These are phyloP conservation scores for Polygonum maritimum DNA, from an alignment of 148 eudicot genomes.

Conservation along the genomic window DNA sequence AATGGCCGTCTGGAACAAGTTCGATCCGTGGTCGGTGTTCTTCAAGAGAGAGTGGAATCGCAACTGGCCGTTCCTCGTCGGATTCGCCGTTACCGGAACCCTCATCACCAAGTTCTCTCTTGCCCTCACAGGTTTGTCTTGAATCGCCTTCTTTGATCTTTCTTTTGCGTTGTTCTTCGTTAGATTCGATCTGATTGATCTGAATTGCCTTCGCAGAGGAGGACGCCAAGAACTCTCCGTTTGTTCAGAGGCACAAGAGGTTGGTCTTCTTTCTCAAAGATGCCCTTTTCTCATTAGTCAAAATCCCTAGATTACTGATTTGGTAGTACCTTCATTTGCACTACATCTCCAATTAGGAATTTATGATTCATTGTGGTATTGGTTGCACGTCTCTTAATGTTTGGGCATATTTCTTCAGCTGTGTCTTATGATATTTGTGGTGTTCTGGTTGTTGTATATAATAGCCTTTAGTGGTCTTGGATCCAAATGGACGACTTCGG, in stretches of 20 bases:
- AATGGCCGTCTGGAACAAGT: constrained; percentile 30
- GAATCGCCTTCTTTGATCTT: not conserved
- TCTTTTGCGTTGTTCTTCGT: not conserved
- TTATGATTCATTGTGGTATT: not conserved
- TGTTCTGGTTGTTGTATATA: not conserved
- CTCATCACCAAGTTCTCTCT: constrained; percentile 31
- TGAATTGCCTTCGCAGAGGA: constrained; percentile 46
- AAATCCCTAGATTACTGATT: constrained; percentile 2
- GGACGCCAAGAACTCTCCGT: constrained; percentile 64
- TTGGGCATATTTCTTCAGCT: not conserved
- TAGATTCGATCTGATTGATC: not conserved
- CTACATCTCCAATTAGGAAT: not conserved
- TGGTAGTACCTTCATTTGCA: not conserved
- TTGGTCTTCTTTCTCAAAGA: constrained; percentile 7
- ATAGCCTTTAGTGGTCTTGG: not conserved
- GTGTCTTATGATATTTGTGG: not conserved
- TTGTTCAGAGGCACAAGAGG: constrained; percentile 75
- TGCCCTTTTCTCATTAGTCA: not conserved
- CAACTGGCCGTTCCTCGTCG: constrained; percentile 49
- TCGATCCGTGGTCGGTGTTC: constrained; percentile 77
- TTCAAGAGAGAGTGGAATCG: constrained; percentile 63
- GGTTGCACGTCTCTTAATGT: not conserved
- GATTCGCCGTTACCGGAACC: constrained; percentile 38
- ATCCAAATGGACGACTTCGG: not conserved
- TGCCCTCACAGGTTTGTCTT: constrained; percentile 33